Conservation (phyloP, 2,329 filamentous ascomycete species). For the Exophiala oligosperma region DNA sequence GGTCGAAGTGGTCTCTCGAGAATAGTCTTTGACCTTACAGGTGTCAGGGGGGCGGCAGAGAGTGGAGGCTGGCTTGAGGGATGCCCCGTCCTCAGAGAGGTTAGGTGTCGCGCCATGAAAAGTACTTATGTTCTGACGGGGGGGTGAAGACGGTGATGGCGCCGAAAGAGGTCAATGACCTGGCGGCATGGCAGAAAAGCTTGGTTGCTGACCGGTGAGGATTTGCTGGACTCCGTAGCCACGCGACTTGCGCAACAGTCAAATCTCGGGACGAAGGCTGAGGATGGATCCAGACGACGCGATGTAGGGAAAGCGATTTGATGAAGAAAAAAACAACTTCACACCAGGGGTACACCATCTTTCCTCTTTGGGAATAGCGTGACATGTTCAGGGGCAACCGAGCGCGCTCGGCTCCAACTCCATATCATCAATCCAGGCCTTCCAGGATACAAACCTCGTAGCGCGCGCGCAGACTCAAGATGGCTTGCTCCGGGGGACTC, state of each 20-base stretch:
- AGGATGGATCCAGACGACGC: neutral
- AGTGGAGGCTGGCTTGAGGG: no score
- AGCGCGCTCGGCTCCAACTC: neutral
- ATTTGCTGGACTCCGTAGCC: neutral
- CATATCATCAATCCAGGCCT: no score
- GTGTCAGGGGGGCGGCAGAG: neutral
- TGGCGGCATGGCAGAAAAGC: neutral
- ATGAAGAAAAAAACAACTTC: conserved; percentile 3
- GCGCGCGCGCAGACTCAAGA: no score
- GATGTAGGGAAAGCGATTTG: conserved; percentile 1
- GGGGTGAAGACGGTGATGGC: neutral
- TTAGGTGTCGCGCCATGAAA: neutral
- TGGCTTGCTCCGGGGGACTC: neutral
- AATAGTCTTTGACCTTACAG: neutral
- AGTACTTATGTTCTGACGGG: neutral
- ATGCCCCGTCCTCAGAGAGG: neutral
- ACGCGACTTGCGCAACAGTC: conserved; percentile 3
- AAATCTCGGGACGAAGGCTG: conserved; percentile 18
- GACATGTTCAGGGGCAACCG: conserved; percentile 11
- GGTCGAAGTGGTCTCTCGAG: neutral
- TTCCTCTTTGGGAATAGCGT: conserved; percentile 10
- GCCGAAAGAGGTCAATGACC: neutral
- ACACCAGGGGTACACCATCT: conserved; percentile 7
- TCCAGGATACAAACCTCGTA: no score
- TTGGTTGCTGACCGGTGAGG: neutral